Conservation (phyloP, 208 protist species). For the Entamoeba invadens region DNA sequence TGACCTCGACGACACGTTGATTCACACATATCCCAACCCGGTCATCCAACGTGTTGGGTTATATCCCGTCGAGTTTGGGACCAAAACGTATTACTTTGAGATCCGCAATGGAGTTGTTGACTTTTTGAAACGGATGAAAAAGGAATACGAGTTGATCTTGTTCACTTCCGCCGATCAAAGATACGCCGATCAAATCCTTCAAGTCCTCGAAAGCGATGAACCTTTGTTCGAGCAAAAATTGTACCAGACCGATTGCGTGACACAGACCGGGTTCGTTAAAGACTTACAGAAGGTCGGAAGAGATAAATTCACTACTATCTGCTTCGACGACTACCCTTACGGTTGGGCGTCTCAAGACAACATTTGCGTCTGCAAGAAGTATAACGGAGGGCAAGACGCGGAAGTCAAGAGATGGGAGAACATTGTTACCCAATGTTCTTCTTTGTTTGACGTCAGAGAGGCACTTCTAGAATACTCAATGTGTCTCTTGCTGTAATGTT, state of each 20-base stretch:
- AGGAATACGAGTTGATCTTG: background rate
- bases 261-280: background rate
- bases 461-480: background rate
- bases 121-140: background rate
- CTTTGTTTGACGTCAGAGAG: background rate
- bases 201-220: background rate
- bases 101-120: background rate
- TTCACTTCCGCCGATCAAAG: background rate
- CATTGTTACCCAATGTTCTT: background rate
- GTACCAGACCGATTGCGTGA: background rate
- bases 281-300: background rate
- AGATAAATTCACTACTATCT: background rate
- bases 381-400: background rate
- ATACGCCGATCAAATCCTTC: background rate
- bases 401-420: background rate
- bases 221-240: background rate
- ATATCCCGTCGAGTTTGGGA: background rate
- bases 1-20: background rate
- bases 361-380: background rate
- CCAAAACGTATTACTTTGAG: background rate
- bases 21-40: background rate
- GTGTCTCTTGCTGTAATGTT: background rate
- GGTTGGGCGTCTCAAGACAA: background rate
- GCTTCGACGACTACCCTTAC: background rate
- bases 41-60: background rate